Evolutionary conservation across 2,329 filamentous ascomycete genomes (phyloP), one percentile per base, ranked within the genome.

Genomic region (Xylaria sp.): DNA sequence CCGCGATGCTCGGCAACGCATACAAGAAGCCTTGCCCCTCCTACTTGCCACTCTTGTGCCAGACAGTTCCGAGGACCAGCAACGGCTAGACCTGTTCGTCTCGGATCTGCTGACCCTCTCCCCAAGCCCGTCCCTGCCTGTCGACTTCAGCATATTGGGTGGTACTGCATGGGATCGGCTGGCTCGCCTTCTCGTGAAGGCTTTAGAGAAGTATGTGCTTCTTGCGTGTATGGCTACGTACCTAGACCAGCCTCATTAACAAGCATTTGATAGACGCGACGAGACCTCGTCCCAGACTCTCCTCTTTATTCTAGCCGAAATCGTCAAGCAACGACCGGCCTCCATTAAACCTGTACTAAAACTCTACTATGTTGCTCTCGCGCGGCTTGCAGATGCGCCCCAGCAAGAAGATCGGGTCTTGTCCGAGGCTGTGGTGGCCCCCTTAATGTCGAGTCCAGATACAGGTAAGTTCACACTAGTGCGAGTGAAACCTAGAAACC

Each of bases 21-120:
- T 74, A 61, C 77, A 79, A 6, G 73, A 76, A 48, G 85, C 84
- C 56, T 79, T 86, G 39, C 82, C 81, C 39, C 79, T 89, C 9
- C 77, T 89, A 31, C 77, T 87, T 25, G 80, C 82, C 13, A 83
- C 87, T 71, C 88, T 87, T 78, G 83, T 84, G 39, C 75, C 80
- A 9, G 77, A 77, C 20, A 75, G 78, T 61, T 48, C 76, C 56
- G 83, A 86, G 60, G 89, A 91, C 76, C 76, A 85, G 49, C 77
- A 76, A 41, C 82, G 88, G 63, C 78, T 90, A 43, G 78, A 80
- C 54, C 68, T 75, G 31, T 84, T 90, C 66, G 79, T 83, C 48
- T 73, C 75, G n/a, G 85, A 87, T 69, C 76, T 86, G 52, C 61
- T 60, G 18, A 41, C 39, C 41, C 62, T 72, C 31, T 67, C 64